Base-by-base conservation (phyloP, 139 green algal species). In the Pleodorina starrii region DNA sequence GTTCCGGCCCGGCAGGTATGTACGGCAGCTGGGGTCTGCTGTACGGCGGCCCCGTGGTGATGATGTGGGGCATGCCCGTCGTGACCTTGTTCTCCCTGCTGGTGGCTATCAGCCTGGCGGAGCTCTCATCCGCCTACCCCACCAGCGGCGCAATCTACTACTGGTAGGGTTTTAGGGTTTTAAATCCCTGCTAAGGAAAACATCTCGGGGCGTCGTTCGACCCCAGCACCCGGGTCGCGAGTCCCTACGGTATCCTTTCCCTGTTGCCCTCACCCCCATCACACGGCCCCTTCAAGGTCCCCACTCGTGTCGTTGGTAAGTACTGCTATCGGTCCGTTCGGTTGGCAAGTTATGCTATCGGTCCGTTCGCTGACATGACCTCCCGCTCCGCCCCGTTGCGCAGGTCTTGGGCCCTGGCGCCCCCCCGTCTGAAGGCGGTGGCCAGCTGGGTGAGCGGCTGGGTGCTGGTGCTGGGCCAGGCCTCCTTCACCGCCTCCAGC, bases 111-210 rank as follows among this genome's bases (percentile, higher is more conserved):
- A 79, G 63, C n/a, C 35, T 87, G 81, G 68, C 84, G 7, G 84
- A 89, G 69, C 32, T 89, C n/a, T 29, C 68, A 23, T 89, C 84
- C 7, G 84, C 84, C 27, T 89, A 82, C 46, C 84, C 84, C 46
- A 89, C 84, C 44, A 50, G 77, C 51, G 57, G 79, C 7, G 36
- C 35, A 23, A 40, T 42, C 36, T 86, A 86, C 57, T 75, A 75
- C 25, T 86, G 79, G 83, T n/a, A n/a, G n/a, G n/a, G n/a, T n/a
- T n/a, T n/a, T n/a, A n/a, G n/a, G n/a, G n/a, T n/a, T n/a, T n/a
- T n/a, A n/a, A n/a, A n/a, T n/a, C n/a, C n/a, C n/a, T n/a, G n/a
- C n/a, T n/a, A n/a, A n/a, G n/a, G n/a, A n/a, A n/a, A n/a, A n/a
- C n/a, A n/a, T n/a, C n/a, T n/a, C n/a, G n/a, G n/a, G n/a, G n/a